Conservation (phyloP, 1,284 basidiomycete species). For the Amylostereum areolatum region DNA sequence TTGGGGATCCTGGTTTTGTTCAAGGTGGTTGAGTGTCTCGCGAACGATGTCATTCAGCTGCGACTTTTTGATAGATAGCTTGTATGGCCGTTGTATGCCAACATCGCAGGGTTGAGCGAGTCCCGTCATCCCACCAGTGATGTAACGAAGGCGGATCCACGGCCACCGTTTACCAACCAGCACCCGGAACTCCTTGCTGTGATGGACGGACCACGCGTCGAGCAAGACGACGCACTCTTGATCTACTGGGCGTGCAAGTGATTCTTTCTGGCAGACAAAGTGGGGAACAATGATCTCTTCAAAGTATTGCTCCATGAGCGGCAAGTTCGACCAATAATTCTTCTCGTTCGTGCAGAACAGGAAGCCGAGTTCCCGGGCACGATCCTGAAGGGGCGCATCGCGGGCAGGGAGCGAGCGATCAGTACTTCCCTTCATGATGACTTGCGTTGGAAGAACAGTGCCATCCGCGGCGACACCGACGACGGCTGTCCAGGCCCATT, state of each 20-base stretch:
- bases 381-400: slow-evolving; percentile 12
- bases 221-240: slow-evolving; percentile 24
- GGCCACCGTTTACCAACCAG: slow-evolving; percentile 21
- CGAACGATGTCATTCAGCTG: slow-evolving; percentile 11
- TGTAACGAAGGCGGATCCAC: slow-evolving; percentile 15
- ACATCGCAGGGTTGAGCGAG: slow-evolving; percentile 21
- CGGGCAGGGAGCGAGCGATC: slow-evolving; percentile 16
- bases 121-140: slow-evolving; percentile 18
- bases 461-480: slow-evolving; percentile 23
- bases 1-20: slow-evolving; percentile 2
- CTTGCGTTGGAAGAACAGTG: slow-evolving; percentile 24
- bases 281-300: slow-evolving; percentile 10
- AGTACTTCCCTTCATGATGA: slow-evolving; percentile 22
- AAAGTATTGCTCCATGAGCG: slow-evolving; percentile 28
- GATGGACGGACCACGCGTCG: slow-evolving; percentile 34
- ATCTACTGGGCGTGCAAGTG: slow-evolving; percentile 14
- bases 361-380: slow-evolving; percentile 14
- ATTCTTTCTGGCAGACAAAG: slow-evolving; percentile 10
- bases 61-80: slow-evolving; percentile 15
- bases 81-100: slow-evolving; percentile 20
- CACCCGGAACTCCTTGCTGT: slow-evolving; percentile 22
- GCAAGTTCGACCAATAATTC: slow-evolving; percentile 33
- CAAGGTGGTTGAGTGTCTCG: slow-evolving; percentile 13
- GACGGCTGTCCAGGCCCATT: slow-evolving; percentile 28
- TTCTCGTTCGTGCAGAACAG: slow-evolving; percentile 20